phyloP scores from a whole-genome alignment of 441 rosid genomes.

The Mallotus japonicus region DNA sequence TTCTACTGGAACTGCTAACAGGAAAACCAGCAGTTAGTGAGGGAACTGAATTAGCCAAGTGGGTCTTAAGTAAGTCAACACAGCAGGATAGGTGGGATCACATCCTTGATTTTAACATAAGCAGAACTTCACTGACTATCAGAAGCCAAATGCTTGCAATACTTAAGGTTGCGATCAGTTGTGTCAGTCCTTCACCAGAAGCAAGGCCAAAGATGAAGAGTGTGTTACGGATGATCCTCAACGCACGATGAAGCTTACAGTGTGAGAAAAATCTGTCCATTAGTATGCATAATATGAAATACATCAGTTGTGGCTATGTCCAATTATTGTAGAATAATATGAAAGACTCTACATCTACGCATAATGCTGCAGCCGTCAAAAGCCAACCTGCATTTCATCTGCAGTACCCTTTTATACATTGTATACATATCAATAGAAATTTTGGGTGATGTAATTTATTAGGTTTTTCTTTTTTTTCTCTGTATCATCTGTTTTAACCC shows the following conservation, averaged over 20 bases:
- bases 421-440: neutral
- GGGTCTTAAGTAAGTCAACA: conserved; percentile 50
- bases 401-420: conserved; percentile 1
- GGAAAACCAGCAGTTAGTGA: conserved; percentile 72
- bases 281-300: conserved; percentile 4
- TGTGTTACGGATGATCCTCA: conserved; percentile 62
- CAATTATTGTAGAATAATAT: neutral
- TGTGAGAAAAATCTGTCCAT: neutral
- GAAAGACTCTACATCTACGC: neutral
- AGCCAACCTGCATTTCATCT: conserved; percentile 9
- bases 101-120: conserved; percentile 63
- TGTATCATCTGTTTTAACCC: neutral
- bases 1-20: conserved; percentile 76
- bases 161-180: conserved; percentile 65
- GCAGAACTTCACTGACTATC: conserved; percentile 49
- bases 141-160: conserved; percentile 77
- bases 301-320: conserved; percentile 11
- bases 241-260: conserved; percentile 37
- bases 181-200: conserved; percentile 62
- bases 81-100: conserved; percentile 49
- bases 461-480: neutral
- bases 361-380: conserved; percentile 4
- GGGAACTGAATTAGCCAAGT: conserved; percentile 75
- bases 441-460: neutral
- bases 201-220: conserved; percentile 82